Evolutionary conservation across 495 filamentous ascomycete species (phyloP), one percentile per base, ranked within the genome.

Genomic region (Talaromyces nanjingensis): DNA sequence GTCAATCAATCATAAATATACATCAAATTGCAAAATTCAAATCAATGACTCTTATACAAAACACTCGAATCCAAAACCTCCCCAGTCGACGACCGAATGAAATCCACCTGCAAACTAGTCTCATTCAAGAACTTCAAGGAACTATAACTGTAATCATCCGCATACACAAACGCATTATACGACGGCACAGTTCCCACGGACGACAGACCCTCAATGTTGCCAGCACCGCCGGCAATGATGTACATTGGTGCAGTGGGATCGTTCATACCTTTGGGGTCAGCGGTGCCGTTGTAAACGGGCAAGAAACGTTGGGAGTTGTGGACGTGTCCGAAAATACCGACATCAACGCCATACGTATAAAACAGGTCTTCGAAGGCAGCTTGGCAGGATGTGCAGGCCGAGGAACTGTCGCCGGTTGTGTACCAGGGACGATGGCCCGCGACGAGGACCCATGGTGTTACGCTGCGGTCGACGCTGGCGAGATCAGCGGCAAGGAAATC

Each of bases 401-500:
- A 70, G 16, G 72, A 77, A 1, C 64, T 63, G 27, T 70, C 65
- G 29, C 66, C 77, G 57, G 69, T 73, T 7, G 68, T 71, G 72
- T 88, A 88, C 84, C 84, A 87, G 0, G 86, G 86, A 1, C 86
- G 70, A 67, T 88, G 86, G 1, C 85, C 86, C 0, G 78, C 84
- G 37, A 84, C 79, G 9, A 88, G 70, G 0, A 87, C 59, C 84
- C 84, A 87, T 2, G 84, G 80, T 0, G 82, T 85, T 22, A 79
- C 73, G 25, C 62, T 66, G 54, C 83, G 76, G 68, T 85, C 80
- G 58, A 85, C 74, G 25, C 71, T 72, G 27, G 76, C 74, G 11
- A 85, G 76, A 66, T 85, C 82, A 2, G 74, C 75, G 3, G 68
- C 71, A 1, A 84, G 71, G 75, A 82, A 79, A 0, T 74, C 67